These are phyloP conservation scores for Ramaria sp. DNA, from an alignment of 768 basidiomycete genomes.

Conservation along the genomic window DNA sequence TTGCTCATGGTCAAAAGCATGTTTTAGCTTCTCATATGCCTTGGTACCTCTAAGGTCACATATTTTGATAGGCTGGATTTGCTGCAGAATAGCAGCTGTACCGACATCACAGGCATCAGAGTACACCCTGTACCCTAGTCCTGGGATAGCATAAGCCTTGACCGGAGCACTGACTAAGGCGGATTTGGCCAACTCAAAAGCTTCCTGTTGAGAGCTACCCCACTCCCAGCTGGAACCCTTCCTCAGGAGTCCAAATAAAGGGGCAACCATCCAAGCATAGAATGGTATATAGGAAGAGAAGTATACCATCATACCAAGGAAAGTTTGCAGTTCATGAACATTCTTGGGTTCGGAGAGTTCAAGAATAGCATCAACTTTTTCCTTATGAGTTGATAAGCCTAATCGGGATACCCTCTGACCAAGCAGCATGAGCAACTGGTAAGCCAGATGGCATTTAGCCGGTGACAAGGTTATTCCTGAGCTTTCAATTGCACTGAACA, in stretches of 20 bases:
- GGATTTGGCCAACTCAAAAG: slow-evolving; percentile 21
- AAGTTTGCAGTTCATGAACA: slow-evolving; percentile 20
- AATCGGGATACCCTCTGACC: slow-evolving; percentile 31
- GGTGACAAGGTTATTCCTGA: slow-evolving; percentile 25
- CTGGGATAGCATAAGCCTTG: slow-evolving; percentile 19
- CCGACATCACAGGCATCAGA: slow-evolving; percentile 22
- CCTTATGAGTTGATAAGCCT: slow-evolving; percentile 26
- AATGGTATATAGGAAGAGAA: slow-evolving; percentile 27
- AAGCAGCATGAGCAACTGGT: slow-evolving; percentile 23
- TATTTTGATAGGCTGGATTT: slow-evolving; percentile 21
- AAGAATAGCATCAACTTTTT: slow-evolving; percentile 26
- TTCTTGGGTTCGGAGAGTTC: slow-evolving; percentile 17
- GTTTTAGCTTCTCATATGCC: slow-evolving; percentile 11
- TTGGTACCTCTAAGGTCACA: slow-evolving; percentile 20
- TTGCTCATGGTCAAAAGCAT: slow-evolving; percentile 2
- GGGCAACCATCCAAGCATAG: slow-evolving; percentile 24
- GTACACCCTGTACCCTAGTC: slow-evolving; percentile 25
- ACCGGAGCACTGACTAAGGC: slow-evolving; percentile 24
- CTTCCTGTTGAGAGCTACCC: slow-evolving; percentile 15
- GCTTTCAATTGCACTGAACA: slow-evolving; percentile 17
- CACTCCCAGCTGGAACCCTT: slow-evolving; percentile 19
- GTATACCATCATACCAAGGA: slow-evolving; percentile 29
- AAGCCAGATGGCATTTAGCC: slow-evolving; percentile 25
- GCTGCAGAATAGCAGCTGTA: slow-evolving; percentile 15
- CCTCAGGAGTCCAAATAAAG: slow-evolving; percentile 23